Evolutionary conservation across 2,329 filamentous ascomycete species (phyloP).

Genomic region (Trichoderma asperellum): DNA sequence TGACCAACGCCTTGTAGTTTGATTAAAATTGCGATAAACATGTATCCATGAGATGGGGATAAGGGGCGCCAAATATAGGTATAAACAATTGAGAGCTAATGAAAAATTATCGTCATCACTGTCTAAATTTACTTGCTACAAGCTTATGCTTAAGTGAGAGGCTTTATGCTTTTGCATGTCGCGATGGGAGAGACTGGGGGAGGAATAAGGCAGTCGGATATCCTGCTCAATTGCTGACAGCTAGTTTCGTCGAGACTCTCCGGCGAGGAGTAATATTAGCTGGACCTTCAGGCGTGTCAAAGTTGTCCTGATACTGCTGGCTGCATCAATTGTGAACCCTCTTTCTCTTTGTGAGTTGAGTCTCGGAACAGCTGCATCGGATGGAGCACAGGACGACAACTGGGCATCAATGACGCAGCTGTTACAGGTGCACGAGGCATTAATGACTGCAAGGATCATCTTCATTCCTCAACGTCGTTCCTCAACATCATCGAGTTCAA

Average conservation of each 20-base stretch:
- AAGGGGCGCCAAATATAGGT: not conserved
- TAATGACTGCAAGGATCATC: not conserved
- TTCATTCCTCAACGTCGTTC: not conserved
- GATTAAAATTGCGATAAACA: conserved; percentile 36
- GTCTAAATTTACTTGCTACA: not conserved
- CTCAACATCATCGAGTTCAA: not conserved
- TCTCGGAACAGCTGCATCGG: not conserved
- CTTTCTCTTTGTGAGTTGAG: not conserved
- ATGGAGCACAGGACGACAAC: not conserved
- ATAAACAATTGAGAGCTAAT: not conserved
- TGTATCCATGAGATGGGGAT: conserved; percentile 1
- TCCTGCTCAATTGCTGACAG: not conserved
- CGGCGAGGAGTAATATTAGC: not conserved
- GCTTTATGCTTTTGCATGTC: not conserved
- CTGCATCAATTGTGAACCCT: not conserved
- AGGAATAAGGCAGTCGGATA: not conserved
- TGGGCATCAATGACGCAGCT: not conserved
- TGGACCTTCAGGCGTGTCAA: not conserved
- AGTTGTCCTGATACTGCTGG: not conserved
- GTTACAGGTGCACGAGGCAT: not conserved
- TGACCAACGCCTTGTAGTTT: conserved; percentile 37
- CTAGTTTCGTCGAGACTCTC: not conserved
- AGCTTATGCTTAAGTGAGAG: not conserved
- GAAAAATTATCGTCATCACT: not conserved
- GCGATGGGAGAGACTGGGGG: not conserved